Evolutionary conservation across 2,329 filamentous ascomycete species (phyloP), one percentile per base, ranked within the genome.

Genomic region (Microdochium trichocladiopsis): DNA sequence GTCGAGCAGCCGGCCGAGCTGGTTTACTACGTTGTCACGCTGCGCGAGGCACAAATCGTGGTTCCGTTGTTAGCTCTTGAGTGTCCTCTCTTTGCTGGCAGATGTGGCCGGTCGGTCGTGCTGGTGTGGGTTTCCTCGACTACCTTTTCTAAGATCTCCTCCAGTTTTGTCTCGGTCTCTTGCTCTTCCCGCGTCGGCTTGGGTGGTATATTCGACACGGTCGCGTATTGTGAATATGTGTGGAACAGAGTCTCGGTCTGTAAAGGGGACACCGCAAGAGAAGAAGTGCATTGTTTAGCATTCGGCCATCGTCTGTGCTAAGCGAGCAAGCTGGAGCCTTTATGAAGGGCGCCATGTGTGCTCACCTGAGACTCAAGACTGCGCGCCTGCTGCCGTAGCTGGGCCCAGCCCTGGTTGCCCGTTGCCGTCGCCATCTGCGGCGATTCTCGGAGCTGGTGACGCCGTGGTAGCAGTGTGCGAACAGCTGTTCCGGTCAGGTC

Each of bases 331-430:
- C 21, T 49, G 37, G 12, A 23, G 28, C 25, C 24, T 6, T 45
- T 24, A 10, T 50, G n/a, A n/a, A n/a, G n/a, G n/a, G n/a, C n/a
- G n/a, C n/a, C n/a, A 48, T 47, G 31, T 51, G 5, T 9, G 24
- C 68, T 58, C 76, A 95, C 93, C 80, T 97, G 93, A 55, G 87
- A 90, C 71, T 99, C 94, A 56, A 96, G 77, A 47, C 85, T 83
- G 63, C 94, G 82, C 56, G 91, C 90, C 72, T 97, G 93, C 69
- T 96, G 91, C 63, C 94, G 88, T 60, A 97, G 80, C 74, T 96
- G 91, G 64, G 90, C 86, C 94, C 94, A 99, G 73, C 91, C 86
- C 57, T 80, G 77, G 57, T 72, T 83, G 57, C 80, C 74, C 47
- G 75, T 72, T 53, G 75, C 69, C 59, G 76, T 66, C 57, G 78